Evolutionary conservation across 139 green algal species (phyloP), one percentile per base, ranked within the genome.

Genomic region (Eudorina sp.): DNA sequence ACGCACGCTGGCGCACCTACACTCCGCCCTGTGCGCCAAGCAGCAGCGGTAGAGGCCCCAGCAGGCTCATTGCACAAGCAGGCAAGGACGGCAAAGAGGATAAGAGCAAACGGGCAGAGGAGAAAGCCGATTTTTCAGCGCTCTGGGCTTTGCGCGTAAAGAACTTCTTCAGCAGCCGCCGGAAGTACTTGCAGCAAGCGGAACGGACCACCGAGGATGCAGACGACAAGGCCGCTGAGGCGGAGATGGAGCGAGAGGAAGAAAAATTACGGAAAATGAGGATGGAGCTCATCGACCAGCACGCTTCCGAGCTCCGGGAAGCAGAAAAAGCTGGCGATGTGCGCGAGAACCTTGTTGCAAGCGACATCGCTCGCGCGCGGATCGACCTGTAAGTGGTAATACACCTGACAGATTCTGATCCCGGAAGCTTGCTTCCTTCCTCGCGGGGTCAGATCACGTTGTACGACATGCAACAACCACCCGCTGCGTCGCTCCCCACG

Each of bases 121-220:
- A 88, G 40, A 95, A 95, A 64, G 92, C 92, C 21, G 92, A 95
- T 68, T 95, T 95, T 53, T 89, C 64, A 46, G 92, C 92, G 9
- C 89, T 89, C 23, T 95, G 92, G 92, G 88, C 88, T 5, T 31
- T 93, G 25, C 90, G 91, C 40, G 81, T 95, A 48, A 76, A 83
- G 41, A 88, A 94, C 40, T 94, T 91, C 53, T 94, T 94, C 58
- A 92, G 87, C 64, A 82, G 83, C 70, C 83, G 91, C 48, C 79
- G 87, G 58, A 84, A 90, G 36, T 94, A 94, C 48, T 45, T 94
- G 64, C 79, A 92, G 53, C 72, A 90, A 9, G 43, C 86, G 1
- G 69, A 85, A 34, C 74, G 85, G 76, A 62, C 48, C 2, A 41
- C 16, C 6, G 73, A 89, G 25, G 41, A 76, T 16, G 53, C 36